Conservation (phyloP, 2,329 filamentous ascomycete species). For the Ophiosphaerella korrae region DNA sequence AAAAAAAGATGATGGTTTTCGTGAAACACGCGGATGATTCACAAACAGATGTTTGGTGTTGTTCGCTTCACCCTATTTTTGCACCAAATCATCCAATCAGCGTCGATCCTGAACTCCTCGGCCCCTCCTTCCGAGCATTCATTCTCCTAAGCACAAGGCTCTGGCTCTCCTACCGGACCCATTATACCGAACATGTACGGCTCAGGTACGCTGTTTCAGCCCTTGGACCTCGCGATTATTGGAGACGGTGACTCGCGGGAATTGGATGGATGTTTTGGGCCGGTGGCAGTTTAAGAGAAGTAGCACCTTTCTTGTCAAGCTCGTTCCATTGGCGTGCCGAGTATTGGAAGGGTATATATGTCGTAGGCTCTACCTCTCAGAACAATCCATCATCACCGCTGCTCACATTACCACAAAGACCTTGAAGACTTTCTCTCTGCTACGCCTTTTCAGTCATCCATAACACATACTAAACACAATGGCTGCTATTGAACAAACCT, state of each 20-base stretch:
- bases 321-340: slow-evolving; percentile 41
- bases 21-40: slow-evolving; percentile 23
- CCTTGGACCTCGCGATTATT: slow-evolving; percentile 29
- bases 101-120: slow-evolving; percentile 21
- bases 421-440: slow-evolving; percentile 5
- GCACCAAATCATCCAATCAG: slow-evolving; percentile 21
- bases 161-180: slow-evolving; percentile 39
- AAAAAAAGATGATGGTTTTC: slow-evolving; percentile 17
- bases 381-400: slow-evolving; percentile 13
- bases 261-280: slow-evolving; percentile 27
- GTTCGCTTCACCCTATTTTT: slow-evolving; percentile 8
- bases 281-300: slow-evolving; percentile 25
- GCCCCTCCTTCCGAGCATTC: slow-evolving; percentile 34
- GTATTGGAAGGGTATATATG: slow-evolving; percentile 40
- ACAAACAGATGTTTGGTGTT: slow-evolving; percentile 23
- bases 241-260: slow-evolving; percentile 31
- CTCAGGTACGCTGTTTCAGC: slow-evolving; percentile 35
- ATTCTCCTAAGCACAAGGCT: slow-evolving; percentile 18
- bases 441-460: slow-evolving; percentile 8
- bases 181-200: slow-evolving; percentile 28
- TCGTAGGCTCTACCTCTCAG: neutral
- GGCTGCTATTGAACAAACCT: slow-evolving; percentile 51
- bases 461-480: slow-evolving; percentile 36
- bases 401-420: slow-evolving; percentile 19
- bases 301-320: slow-evolving; percentile 26